Conservation (phyloP, 1,139 yeast genomes). For the Debaryomyces udenii region DNA sequence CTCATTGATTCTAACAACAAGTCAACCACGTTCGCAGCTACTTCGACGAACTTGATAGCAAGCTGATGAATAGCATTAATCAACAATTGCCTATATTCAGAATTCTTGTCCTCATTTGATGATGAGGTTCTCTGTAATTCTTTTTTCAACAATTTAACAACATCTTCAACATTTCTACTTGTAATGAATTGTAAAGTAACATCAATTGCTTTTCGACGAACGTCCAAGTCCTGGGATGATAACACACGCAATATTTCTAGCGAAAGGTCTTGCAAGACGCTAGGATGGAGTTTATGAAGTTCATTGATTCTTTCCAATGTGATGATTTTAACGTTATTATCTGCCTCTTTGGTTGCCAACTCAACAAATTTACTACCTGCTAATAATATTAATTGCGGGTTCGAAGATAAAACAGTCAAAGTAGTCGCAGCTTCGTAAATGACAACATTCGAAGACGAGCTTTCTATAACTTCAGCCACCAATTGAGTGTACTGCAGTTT, state of each 20-base stretch:
- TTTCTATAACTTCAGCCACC: slow-evolving; percentile 72
- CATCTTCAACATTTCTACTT: slow-evolving; percentile 91
- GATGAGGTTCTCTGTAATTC: slow-evolving; percentile 76
- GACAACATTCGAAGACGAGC: slow-evolving; percentile 72
- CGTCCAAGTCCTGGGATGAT: slow-evolving; percentile 86
- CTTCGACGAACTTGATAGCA: slow-evolving; percentile 87
- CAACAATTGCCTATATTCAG: slow-evolving; percentile 86
- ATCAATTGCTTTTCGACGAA: slow-evolving; percentile 83
- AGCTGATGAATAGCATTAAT: slow-evolving; percentile 88
- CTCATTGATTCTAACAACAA: slow-evolving; percentile 83
- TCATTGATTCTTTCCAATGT: slow-evolving; percentile 66
- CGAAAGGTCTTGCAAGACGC: slow-evolving; percentile 80
- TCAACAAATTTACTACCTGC: slow-evolving; percentile 88
- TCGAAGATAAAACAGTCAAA: slow-evolving; percentile 70
- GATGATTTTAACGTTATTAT: slow-evolving; percentile 89
- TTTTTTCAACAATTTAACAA: slow-evolving; percentile 85
- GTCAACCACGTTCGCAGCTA: slow-evolving; percentile 89
- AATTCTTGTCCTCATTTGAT: slow-evolving; percentile 73
- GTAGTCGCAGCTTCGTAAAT: slow-evolving; percentile 92
- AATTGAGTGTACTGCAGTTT: slow-evolving; percentile 73
- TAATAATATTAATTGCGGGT: slow-evolving; percentile 65
- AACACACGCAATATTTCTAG: slow-evolving; percentile 86
- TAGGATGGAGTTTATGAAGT: slow-evolving; percentile 75
- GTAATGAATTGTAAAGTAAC: slow-evolving; percentile 80
- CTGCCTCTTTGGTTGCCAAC: slow-evolving; percentile 87